These are phyloP conservation scores for Fusarium sp. DNA, from an alignment of 2,329 filamentous ascomycete genomes.

Conservation along the genomic window DNA sequence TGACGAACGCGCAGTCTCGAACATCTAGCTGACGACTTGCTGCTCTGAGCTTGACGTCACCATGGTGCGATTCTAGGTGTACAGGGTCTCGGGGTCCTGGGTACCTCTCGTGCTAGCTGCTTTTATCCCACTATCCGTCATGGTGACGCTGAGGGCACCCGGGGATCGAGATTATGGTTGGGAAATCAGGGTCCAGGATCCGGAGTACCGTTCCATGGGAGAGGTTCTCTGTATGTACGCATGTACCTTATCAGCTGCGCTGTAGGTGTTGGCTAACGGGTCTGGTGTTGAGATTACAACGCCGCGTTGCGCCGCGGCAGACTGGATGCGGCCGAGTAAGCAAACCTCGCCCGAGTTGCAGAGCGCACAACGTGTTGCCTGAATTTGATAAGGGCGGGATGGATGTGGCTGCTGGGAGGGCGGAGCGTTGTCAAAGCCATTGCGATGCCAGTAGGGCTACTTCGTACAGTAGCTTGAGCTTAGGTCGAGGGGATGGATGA, in stretches of 20 bases:
- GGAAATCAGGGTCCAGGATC: conserved; percentile 47
- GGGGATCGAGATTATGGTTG: conserved; percentile 48
- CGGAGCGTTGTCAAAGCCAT: neutral
- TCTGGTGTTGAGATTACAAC: conserved; percentile 1
- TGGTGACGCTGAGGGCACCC: conserved; percentile 35
- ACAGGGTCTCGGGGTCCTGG: conserved; percentile 35
- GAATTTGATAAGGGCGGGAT: neutral
- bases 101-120: conserved; percentile 20
- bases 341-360: conserved; percentile 5
- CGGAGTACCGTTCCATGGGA: conserved; percentile 32
- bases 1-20: conserved; percentile 15
- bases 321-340: conserved; percentile 22
- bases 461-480: neutral
- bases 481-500: neutral
- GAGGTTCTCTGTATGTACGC: conserved; percentile 7
- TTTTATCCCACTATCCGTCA: conserved; percentile 39
- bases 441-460: neutral
- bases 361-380: neutral
- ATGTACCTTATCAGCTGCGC: neutral
- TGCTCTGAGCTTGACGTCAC: conserved; percentile 43
- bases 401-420: neutral
- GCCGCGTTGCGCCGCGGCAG: conserved; percentile 10
- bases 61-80: conserved; percentile 38
- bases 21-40: conserved; percentile 22
- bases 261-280: neutral